phyloP scores from a whole-genome alignment of 805 yeast species.

The Candida wancherniae region DNA sequence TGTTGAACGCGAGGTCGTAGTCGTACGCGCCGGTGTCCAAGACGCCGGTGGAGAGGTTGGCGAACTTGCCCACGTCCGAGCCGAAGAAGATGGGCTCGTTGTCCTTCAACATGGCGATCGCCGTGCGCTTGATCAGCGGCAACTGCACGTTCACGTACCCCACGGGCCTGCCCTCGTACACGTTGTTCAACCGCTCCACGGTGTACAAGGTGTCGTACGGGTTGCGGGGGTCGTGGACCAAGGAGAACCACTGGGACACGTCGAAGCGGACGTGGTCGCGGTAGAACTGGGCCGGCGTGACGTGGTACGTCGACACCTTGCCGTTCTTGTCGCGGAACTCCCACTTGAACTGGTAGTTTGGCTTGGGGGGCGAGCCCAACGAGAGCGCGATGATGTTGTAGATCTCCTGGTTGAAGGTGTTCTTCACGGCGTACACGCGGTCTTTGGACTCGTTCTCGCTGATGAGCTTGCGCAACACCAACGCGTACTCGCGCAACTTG shows the following conservation, averaged over 20 bases:
- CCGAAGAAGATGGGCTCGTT: constrained; percentile 86
- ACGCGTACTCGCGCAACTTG: constrained; percentile 75
- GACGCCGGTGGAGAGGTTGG: constrained; percentile 58
- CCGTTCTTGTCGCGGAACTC: constrained; percentile 72
- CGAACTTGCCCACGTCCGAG: constrained; percentile 79
- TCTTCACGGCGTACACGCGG: constrained; percentile 31
- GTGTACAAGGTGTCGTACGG: constrained; percentile 57
- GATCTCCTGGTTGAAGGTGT: constrained; percentile 51
- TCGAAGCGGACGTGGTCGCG: constrained; percentile 49
- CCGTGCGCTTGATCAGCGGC: constrained; percentile 51
- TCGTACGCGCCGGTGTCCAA: constrained; percentile 72
- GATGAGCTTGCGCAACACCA: constrained; percentile 52
- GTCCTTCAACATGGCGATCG: constrained; percentile 61
- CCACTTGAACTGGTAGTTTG: constrained; percentile 65
- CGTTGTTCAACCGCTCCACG: constrained; percentile 72
- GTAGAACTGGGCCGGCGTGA: constrained; percentile 67
- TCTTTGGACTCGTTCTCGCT: constrained; percentile 38
- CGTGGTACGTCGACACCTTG: constrained; percentile 44
- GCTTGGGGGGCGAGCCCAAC: constrained; percentile 76
- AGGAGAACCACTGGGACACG: constrained; percentile 51
- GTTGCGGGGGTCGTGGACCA: constrained; percentile 82
- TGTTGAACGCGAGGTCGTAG: constrained; percentile 53
- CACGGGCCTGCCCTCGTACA: constrained; percentile 65
- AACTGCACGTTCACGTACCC: constrained; percentile 66
- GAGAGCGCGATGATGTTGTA: constrained; percentile 63